A percentile compares a stretch with the other conserved stretches of the same genome.
These are phyloP conservation scores for Boletus barrowsii DNA, from an alignment of 768 basidiomycete genomes.

Conservation along the genomic window DNA sequence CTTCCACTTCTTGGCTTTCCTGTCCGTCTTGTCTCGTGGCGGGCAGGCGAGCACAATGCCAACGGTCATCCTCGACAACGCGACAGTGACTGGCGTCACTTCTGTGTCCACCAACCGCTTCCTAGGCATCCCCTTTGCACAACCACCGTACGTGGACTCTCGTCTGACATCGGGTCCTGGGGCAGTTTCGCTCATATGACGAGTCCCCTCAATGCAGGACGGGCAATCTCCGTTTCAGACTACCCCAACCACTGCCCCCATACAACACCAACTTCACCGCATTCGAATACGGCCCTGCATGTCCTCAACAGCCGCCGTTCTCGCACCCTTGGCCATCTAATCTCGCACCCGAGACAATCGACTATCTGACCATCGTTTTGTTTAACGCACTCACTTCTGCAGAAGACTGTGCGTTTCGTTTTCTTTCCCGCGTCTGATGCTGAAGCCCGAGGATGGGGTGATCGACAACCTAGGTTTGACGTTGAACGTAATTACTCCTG, in stretches of 20 bases:
- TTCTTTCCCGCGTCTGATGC: not conserved
- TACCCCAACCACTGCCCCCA: conserved; percentile 4
- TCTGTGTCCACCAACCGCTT: not conserved
- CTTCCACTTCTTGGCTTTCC: not conserved
- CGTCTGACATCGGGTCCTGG: not conserved
- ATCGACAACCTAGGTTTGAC: conserved; percentile 41
- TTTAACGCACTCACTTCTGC: conserved; percentile 28
- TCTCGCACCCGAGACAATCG: conserved; percentile 14
- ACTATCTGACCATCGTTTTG: conserved; percentile 21
- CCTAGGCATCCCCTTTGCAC: not conserved
- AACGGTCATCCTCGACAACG: not conserved
- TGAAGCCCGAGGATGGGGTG: not conserved
- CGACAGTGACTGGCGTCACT: not conserved
- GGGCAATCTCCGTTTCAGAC: conserved; percentile 36
- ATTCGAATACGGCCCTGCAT: conserved; percentile 3
- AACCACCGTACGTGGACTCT: not conserved
- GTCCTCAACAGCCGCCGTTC: conserved; percentile 3
- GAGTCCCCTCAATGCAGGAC: conserved; percentile 18
- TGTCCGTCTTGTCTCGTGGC: not conserved
- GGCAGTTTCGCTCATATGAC: not conserved
- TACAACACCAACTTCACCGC: conserved; percentile 10
- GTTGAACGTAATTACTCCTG: conserved; percentile 50
- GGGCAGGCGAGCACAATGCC: not conserved
- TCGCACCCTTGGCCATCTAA: conserved; percentile 10
- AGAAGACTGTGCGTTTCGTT: conserved; percentile 45